phyloP scores from a whole-genome alignment of 495 filamentous ascomycete genomes.

The Hypoxylon perforatum region DNA sequence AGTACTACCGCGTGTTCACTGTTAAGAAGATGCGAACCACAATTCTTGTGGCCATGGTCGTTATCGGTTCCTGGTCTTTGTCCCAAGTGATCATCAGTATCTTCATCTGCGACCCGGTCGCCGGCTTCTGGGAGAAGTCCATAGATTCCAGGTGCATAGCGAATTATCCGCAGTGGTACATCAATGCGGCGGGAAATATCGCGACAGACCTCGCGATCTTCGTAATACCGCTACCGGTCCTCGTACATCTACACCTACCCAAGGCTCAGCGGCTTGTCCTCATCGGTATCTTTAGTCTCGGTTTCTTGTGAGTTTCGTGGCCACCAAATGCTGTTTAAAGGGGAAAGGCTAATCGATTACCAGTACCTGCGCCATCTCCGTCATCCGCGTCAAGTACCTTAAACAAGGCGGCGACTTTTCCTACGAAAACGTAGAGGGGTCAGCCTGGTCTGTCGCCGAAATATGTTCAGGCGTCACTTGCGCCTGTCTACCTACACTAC shows the following conservation, averaged over 20 bases:
- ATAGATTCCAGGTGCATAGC: constrained; percentile 45
- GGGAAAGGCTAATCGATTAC: constrained; percentile 3
- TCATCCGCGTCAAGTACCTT: constrained; percentile 65
- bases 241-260: constrained; percentile 54
- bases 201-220: constrained; percentile 53
- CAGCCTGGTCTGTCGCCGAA: constrained; percentile 69
- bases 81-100: constrained; percentile 54
- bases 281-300: constrained; percentile 51
- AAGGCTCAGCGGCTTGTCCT: constrained; percentile 47
- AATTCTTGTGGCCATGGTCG: constrained; percentile 41
- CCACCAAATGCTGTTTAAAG: neutral
- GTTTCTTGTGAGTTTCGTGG: constrained; percentile 49
- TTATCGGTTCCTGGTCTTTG: constrained; percentile 53
- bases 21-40: constrained; percentile 43
- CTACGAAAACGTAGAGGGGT: constrained; percentile 67
- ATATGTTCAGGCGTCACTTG: constrained; percentile 68
- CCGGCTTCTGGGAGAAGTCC: constrained; percentile 50
- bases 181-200: constrained; percentile 55
- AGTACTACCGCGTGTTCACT: constrained; percentile 56
- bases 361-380: constrained; percentile 65
- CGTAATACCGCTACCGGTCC: constrained; percentile 45
- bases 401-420: constrained; percentile 60
- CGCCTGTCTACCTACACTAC: constrained; percentile 65
- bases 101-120: constrained; percentile 47
- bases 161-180: constrained; percentile 49